These are phyloP conservation scores for Gossypium aridum DNA, from an alignment of 441 rosid species.

Conservation along the genomic window DNA sequence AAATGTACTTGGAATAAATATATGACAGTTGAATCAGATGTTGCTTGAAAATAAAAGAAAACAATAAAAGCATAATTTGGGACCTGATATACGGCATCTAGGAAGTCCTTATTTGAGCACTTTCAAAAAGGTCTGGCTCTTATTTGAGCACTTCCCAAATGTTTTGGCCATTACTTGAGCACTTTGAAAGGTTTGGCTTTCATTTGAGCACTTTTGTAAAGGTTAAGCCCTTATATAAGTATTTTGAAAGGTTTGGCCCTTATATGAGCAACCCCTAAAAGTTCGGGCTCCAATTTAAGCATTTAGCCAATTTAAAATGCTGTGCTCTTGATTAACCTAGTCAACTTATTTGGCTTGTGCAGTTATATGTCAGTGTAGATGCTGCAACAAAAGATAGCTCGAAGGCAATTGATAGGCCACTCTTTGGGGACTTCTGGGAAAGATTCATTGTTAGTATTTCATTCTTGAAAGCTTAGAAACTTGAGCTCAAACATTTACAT, in stretches of 20 bases:
- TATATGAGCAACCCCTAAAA: background rate
- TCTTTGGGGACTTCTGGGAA: conserved; percentile 95
- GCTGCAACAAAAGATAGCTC: conserved; percentile 92
- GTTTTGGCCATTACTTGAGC: background rate
- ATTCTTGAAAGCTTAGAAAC: background rate
- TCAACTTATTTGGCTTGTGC: conserved; percentile 25
- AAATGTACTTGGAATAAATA: background rate
- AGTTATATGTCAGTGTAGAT: conserved; percentile 96
- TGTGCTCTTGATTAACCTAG: conserved; percentile 9
- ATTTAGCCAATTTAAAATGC: background rate
- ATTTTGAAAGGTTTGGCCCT: background rate
- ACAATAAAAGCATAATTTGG: background rate
- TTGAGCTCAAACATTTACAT: background rate
- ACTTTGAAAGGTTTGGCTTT: background rate
- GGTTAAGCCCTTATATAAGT: background rate
- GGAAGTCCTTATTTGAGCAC: background rate
- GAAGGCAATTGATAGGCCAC: conserved; percentile 92
- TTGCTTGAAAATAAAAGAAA: background rate
- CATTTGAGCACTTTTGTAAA: background rate
- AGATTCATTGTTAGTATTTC: conserved; percentile 65
- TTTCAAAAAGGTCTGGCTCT: background rate
- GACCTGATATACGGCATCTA: background rate
- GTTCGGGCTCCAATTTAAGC: background rate
- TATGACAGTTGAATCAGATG: background rate
- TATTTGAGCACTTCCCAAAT: background rate